phyloP scores from a whole-genome alignment of 2,329 filamentous ascomycete species.

The Epichloe brachyelytri region DNA sequence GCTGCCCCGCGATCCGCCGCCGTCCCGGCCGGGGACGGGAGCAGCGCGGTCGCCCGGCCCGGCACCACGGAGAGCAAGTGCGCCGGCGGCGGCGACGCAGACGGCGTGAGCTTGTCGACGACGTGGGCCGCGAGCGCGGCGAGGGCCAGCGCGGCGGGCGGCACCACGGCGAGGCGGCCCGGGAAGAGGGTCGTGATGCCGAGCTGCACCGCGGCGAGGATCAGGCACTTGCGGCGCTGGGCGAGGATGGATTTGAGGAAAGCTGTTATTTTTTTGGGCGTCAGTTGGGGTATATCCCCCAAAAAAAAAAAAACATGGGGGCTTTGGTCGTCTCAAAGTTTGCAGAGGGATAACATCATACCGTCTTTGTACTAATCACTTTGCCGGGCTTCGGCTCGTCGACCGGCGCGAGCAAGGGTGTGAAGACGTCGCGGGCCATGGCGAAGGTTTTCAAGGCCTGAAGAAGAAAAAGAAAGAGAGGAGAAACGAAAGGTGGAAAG shows the following conservation, averaged over 20 bases:
- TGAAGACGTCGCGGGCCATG: conserved; percentile 13
- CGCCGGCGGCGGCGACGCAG: not conserved
- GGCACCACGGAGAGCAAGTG: conserved; percentile 16
- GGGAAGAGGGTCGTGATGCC: conserved; percentile 21
- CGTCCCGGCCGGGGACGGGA: conserved; percentile 17
- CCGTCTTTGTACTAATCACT: conserved; percentile 8
- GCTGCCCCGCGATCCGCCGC: conserved; percentile 11
- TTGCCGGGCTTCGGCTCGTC: conserved; percentile 3
- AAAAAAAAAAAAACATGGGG: no score
- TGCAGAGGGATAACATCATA: conserved; percentile 7
- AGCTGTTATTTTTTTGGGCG: not conserved
- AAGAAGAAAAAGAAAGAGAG: no score
- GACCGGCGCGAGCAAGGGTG: conserved; percentile 12
- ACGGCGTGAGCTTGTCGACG: conserved; percentile 11
- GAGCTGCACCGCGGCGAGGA: conserved; percentile 23
- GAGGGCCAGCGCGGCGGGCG: conserved; percentile 17
- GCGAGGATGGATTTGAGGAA: conserved; percentile 21
- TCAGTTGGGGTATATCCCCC: no score
- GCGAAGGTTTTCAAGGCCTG: not conserved
- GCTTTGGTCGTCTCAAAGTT: not conserved
- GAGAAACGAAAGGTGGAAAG: no score
- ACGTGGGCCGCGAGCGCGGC: conserved; percentile 19
- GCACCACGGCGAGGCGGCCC: conserved; percentile 21
- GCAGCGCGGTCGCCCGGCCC: conserved; percentile 21
- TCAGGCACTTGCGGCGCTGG: conserved; percentile 18